These are phyloP conservation scores for Mycena pura DNA, from an alignment of 768 basidiomycete genomes.

Conservation along the genomic window DNA sequence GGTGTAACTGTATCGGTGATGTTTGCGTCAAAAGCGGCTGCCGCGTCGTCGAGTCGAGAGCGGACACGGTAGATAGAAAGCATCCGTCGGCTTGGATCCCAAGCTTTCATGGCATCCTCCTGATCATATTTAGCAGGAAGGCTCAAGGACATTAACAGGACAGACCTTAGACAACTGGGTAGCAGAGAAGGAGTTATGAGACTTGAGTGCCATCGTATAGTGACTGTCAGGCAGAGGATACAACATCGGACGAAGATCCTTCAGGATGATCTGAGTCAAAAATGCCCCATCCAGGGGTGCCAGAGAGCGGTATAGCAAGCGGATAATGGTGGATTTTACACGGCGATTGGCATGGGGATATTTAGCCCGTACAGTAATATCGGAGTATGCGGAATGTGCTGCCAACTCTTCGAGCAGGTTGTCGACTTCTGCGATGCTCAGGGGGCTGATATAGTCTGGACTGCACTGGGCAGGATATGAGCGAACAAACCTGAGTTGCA, in stretches of 20 bases:
- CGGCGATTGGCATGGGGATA: constrained; percentile 34
- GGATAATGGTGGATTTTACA: constrained; percentile 49
- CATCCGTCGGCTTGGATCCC: constrained; percentile 70
- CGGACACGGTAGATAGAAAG: constrained; percentile 56
- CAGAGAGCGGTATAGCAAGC: constrained; percentile 63
- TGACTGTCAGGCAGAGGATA: constrained; percentile 66
- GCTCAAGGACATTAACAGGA: not conserved
- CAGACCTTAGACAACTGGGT: constrained; percentile 53
- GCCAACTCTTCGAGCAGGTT: constrained; percentile 78
- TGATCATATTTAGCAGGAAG: not conserved
- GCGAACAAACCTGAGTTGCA: not conserved
- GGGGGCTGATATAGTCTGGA: constrained; percentile 36
- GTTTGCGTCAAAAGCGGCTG: constrained; percentile 47
- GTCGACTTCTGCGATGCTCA: constrained; percentile 62
- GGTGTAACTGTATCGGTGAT: constrained; percentile 43
- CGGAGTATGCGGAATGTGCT: constrained; percentile 65
- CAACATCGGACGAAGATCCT: constrained; percentile 82
- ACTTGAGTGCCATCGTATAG: constrained; percentile 55
- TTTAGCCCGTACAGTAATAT: constrained; percentile 48
- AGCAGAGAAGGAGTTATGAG: constrained; percentile 64
- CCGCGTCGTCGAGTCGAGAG: constrained; percentile 66
- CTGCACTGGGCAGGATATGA: constrained; percentile 1
- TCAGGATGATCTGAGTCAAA: constrained; percentile 87
- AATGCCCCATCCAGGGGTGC: constrained; percentile 69
- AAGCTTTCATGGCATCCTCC: constrained; percentile 71